Conservation (phyloP, 2,329 filamentous ascomycete genomes). For the Colletotrichum incanum region DNA sequence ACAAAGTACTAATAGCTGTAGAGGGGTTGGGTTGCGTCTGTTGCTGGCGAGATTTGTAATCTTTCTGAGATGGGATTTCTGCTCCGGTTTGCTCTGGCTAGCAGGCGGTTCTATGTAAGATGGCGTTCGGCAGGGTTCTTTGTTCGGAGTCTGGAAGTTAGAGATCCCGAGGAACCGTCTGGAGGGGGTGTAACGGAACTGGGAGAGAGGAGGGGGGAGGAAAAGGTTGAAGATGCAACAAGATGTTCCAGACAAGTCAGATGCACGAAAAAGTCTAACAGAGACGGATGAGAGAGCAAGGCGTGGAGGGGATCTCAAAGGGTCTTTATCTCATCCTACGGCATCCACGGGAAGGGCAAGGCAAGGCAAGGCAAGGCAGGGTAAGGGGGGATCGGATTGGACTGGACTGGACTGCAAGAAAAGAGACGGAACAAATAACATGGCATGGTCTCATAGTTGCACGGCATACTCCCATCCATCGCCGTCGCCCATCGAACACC, state of each 20-base stretch:
- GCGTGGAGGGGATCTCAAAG: constrained; percentile 37
- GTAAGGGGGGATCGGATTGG: background rate
- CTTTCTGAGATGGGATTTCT: constrained; percentile 11
- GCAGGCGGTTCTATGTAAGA: background rate
- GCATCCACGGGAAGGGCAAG: constrained; percentile 26
- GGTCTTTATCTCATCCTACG: constrained; percentile 40
- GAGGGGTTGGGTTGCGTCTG: background rate
- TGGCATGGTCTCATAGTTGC: constrained; percentile 22
- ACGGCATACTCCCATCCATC: constrained; percentile 28
- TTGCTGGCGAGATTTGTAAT: constrained; percentile 11
- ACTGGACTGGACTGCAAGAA: background rate
- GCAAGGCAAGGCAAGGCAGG: background rate
- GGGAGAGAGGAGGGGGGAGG: background rate
- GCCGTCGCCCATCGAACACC: constrained; percentile 7
- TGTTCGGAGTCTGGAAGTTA: background rate
- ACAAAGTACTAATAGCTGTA: background rate
- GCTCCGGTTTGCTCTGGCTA: constrained; percentile 16
- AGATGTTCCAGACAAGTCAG: constrained; percentile 32
- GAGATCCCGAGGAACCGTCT: constrained; percentile 2
- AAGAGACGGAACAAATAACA: constrained; percentile 13
- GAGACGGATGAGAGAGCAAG: background rate
- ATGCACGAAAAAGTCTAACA: constrained; percentile 21
- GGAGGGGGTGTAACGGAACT: background rate
- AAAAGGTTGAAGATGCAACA: constrained; percentile 5
- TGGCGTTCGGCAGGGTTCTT: background rate